Evolutionary conservation across 2,329 filamentous ascomycete genomes (phyloP).

Genomic region (Sporothrix protearum): DNA sequence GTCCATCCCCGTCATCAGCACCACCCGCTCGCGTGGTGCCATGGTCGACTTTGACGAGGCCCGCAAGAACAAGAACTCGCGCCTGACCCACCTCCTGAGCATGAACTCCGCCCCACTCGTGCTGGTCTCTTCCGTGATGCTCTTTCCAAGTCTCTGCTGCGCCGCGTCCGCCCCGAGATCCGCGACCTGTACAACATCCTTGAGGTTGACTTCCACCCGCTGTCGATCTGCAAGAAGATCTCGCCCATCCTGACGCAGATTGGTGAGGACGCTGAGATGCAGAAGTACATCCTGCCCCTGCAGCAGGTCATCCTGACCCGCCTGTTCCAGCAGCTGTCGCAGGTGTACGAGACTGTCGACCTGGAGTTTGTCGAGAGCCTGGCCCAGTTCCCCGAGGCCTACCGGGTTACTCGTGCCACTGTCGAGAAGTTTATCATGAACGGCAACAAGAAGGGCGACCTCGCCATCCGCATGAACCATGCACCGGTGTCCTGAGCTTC

Average conservation of each 20-base stretch:
- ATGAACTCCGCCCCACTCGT: conserved; percentile 85
- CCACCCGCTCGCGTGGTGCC: conserved; percentile 88
- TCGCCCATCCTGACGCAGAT: conserved; percentile 94
- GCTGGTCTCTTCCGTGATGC: conserved; percentile 92
- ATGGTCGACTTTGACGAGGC: conserved; percentile 96
- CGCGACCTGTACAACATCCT: conserved; percentile 97
- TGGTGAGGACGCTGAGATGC: conserved; percentile 89
- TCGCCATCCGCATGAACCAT: conserved; percentile 94
- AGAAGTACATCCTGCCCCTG: conserved; percentile 90
- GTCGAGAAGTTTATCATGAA: conserved; percentile 99
- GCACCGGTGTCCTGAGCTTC: conserved; percentile 94
- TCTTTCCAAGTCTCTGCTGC: conserved; percentile 88
- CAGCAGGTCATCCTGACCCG: conserved; percentile 98
- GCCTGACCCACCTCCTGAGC: conserved; percentile 90
- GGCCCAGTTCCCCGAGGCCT: conserved; percentile 92
- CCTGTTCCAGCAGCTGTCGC: conserved; percentile 96
- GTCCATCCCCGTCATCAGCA: conserved; percentile 99
- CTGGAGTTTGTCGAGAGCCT: conserved; percentile 89
- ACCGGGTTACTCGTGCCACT: conserved; percentile 82
- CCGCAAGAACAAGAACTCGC: conserved; percentile 97
- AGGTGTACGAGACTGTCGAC: conserved; percentile 98
- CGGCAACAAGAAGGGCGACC: conserved; percentile 98
- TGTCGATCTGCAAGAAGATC: conserved; percentile 99
- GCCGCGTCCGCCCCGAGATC: conserved; percentile 90
- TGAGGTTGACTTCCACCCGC: conserved; percentile 97